phyloP scores from a whole-genome alignment of 2,329 filamentous ascomycete species.

The Pseudonectria buxi region DNA sequence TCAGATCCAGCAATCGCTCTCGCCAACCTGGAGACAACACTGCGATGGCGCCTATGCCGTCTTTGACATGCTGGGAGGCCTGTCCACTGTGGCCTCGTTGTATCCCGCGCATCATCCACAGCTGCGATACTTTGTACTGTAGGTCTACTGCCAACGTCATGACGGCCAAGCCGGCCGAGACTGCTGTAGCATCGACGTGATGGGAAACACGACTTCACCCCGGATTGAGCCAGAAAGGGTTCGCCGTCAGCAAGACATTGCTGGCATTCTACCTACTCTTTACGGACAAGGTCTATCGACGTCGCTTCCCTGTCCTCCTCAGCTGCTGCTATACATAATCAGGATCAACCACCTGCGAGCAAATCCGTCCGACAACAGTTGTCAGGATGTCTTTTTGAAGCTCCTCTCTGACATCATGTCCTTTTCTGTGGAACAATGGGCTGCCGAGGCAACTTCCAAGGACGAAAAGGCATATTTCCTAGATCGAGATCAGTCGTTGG shows the following conservation, averaged over 20 bases:
- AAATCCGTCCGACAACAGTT: background rate
- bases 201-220: constrained; percentile 10
- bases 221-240: background rate
- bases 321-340: constrained; percentile 14
- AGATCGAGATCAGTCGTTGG: background rate
- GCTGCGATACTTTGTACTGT: constrained; percentile 11
- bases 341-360: constrained; percentile 17
- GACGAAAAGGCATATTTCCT: background rate
- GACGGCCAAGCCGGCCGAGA: too few relatives aligned
- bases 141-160: too few relatives aligned
- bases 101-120: constrained; percentile 2
- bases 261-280: constrained; percentile 7
- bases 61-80: constrained; percentile 9
- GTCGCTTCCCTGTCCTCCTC: constrained; percentile 11
- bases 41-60: constrained; percentile 9
- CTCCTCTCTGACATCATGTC: constrained; percentile 10
- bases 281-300: constrained; percentile 15
- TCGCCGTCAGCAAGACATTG: constrained; percentile 7
- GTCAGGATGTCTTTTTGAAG: background rate
- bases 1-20: constrained; percentile 11
- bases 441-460: background rate
- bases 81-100: constrained; percentile 1
- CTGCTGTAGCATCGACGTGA: constrained; percentile 6
- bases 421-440: constrained; percentile 15
- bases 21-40: constrained; percentile 10